Evolutionary conservation across 805 yeast species (phyloP), one percentile per base, ranked within the genome.

Genomic region (Geotrichum ghanense): DNA sequence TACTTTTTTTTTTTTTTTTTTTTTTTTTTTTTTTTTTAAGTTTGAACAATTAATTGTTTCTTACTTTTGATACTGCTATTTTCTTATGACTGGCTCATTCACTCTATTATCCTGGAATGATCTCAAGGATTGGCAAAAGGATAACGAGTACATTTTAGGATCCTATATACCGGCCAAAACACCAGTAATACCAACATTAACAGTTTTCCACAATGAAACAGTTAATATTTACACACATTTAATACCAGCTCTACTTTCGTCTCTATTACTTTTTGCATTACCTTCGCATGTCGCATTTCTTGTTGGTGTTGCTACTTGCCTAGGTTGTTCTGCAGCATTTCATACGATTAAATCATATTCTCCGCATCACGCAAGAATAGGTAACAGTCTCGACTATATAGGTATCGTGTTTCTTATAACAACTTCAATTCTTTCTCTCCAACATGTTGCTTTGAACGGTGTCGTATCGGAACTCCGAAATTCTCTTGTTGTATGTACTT

Each of bases 321-420:
- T 83, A 49, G 69, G 74, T 41, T 71, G 79, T 71, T 77, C 84
- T 24, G 78, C 85, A 27, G 66, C 74, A 21, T 83, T 78, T 66
- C 92, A 83, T 56, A 70, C 78, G 50, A 54, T 81, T 48, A 82
- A 81, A 55, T 74, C 79, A 52, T 90, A 83, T 58, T 80, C 88
- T 3, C 71, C 66, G 40, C 51, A 60, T 12, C 75, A 80, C 2
- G 63, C 76, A 27, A 68, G 64, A 45, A 60, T 75, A 34, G 84
- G 88, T 50, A 81, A 83, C 61, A 81, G 76, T 56, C 70, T 83
- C 42, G 92, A 83, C 61, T 83, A 83, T 58, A 69, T 83, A 53
- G 92, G 92, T 1, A 83, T 83, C 46, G 79, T 83, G 24, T 65
- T 80, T 12, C 67, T 83, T 50, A 81, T 82, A 45, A 73, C 84